Conservation (phyloP, 148 eudicot genomes). For the Rhododendron simsii region DNA sequence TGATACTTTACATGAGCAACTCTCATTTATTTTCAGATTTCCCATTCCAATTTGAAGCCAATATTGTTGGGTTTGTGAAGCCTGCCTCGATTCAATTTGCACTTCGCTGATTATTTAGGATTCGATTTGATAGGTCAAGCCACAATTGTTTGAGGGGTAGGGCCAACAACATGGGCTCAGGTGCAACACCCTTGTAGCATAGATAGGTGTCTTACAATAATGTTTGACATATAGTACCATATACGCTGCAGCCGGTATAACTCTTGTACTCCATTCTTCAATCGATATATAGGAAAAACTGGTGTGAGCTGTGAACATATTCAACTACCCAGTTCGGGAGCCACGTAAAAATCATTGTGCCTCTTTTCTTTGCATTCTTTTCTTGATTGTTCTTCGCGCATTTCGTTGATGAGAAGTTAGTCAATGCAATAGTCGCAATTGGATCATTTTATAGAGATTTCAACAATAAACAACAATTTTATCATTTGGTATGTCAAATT, state of each 20-base stretch:
- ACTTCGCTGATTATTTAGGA: neutral
- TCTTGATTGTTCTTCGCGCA: neutral
- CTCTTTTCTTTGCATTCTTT: neutral
- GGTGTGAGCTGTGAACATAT: neutral
- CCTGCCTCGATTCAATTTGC: neutral
- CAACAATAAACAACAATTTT: neutral
- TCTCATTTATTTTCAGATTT: too few species aligned
- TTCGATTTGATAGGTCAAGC: neutral
- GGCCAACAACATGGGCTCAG: neutral
- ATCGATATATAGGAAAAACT: too few species aligned
- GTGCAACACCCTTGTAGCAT: neutral
- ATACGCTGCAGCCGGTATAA: neutral
- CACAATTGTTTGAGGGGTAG: neutral
- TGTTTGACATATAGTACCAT: neutral
- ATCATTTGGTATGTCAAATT: neutral
- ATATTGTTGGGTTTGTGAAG: neutral
- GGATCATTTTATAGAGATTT: neutral
- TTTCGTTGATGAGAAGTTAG: neutral
- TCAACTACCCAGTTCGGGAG: neutral
- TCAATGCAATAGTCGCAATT: neutral
- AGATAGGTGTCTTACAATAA: neutral
- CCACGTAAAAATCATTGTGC: neutral
- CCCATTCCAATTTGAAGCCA: too few species aligned
- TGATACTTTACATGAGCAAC: too few species aligned
- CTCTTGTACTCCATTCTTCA: neutral